Percentiles rank a stretch among this genome's conserved stretches.
These are phyloP conservation scores for Populus simonii DNA, from an alignment of 345 rosid genomes.

Conservation along the genomic window DNA sequence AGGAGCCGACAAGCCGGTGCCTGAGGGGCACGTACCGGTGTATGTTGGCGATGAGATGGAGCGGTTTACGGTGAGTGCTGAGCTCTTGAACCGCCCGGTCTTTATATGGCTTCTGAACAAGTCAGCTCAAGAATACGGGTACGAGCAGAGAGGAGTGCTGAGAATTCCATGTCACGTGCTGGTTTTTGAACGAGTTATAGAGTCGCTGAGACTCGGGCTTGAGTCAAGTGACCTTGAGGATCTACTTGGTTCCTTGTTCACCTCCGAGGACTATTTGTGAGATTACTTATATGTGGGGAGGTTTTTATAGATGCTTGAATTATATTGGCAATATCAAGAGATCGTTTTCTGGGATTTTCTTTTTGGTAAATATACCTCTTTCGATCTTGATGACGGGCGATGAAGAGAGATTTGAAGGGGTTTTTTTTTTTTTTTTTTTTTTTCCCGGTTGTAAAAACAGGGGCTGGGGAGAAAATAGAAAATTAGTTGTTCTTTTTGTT, in stretches of 20 bases:
- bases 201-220: constrained; percentile 72
- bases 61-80: constrained; percentile 78
- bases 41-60: constrained; percentile 96
- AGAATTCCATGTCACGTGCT: constrained; percentile 85
- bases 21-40: constrained; percentile 82
- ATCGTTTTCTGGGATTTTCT: background rate
- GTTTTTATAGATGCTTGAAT: background rate
- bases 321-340: background rate
- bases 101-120: constrained; percentile 64
- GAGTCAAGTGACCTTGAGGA: constrained; percentile 55
- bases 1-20: constrained; percentile 45
- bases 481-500: background rate
- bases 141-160: constrained; percentile 86
- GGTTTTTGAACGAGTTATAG: constrained; percentile 78
- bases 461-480: background rate
- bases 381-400: background rate
- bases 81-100: constrained; percentile 82
- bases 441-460: constrained; percentile 10
- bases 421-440: background rate
- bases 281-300: background rate
- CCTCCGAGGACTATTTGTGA: background rate
- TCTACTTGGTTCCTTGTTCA: constrained; percentile 9
- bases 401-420: too few relatives aligned
- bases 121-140: constrained; percentile 94
- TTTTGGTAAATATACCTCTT: background rate